Evolutionary conservation across 2,329 filamentous ascomycete genomes (phyloP), one percentile per base, ranked within the genome.

Genomic region (Beauveria caledonica): DNA sequence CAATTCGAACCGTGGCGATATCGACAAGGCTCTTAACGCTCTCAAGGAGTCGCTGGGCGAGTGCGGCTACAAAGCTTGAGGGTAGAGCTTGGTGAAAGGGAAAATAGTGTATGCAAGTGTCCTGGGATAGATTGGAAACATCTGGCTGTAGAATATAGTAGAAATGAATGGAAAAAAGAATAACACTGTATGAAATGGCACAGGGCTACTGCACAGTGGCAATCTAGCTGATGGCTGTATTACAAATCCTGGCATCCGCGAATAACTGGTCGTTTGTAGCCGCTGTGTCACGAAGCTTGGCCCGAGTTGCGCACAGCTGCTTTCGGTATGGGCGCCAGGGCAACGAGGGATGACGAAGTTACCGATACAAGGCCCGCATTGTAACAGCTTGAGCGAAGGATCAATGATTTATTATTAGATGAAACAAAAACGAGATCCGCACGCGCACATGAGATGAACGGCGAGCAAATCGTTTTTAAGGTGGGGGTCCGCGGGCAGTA

Each of bases 21-120:
- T 97, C 67, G 89, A 95, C 64, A 89, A 88, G 69, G 94, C 93
- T 1, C 80, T 97, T 63, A 79, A 86, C 66, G 89, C 90, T 49
- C 75, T 99, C 66, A 86, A 88, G 77, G 84, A 86, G 60, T 86
- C 87, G 9, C 77, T 97, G 64, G 72, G 78, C 1, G 92, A 96
- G 74, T 87, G 85, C 60, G 90, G 91, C 57, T 85, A 85, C 65
- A 64, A 66, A 61, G 62, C 60, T 45, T 63, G 48, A 42, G n/a
- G 52, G 45, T 19, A 54, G 29, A 51, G 17, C 13, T 48, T 10
- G 11, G n/a, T 40, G 9, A 33, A 25, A 48, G 52, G 21, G 19
- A 29, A 52, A 36, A 36, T 9, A 19, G 25, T 51, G 13, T 11
- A 59, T 45, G 40, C 45, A 25, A 45, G 46, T 51, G 39, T 11